A percentile compares a stretch with the other conserved stretches of the same genome.
phyloP scores from a whole-genome alignment of 108 stramenopile genomes.

The Discostella stelligeroides region DNA sequence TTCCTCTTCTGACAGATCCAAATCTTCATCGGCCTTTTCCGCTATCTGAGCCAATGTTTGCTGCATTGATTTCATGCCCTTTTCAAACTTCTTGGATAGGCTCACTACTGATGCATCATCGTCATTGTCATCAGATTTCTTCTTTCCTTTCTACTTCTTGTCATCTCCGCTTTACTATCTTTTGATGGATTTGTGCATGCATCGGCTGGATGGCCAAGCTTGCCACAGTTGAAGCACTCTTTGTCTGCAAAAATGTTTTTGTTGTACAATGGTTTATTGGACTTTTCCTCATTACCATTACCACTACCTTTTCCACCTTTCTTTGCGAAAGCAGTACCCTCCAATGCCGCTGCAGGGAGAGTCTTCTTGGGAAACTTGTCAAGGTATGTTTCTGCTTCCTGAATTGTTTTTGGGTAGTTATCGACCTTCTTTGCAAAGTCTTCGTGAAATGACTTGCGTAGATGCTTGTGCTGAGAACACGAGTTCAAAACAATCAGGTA shows the following conservation, averaged over 20 bases:
- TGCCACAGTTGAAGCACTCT: no score
- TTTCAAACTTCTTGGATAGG: neutral
- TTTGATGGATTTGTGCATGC: no score
- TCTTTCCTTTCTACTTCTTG: no score
- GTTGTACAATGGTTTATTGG: neutral
- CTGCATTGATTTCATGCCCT: conserved; percentile 1
- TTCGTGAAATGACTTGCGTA: no score
- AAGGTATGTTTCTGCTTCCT: no score
- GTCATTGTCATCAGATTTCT: conserved; percentile 1
- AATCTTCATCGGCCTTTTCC: neutral
- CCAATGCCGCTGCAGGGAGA: neutral
- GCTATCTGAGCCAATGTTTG: neutral
- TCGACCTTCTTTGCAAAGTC: no score
- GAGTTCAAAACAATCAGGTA: neutral
- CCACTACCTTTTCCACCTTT: conserved; percentile 11
- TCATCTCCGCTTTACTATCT: no score
- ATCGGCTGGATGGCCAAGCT: no score
- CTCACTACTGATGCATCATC: neutral
- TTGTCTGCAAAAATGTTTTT: conserved; percentile 4
- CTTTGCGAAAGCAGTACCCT: conserved; percentile 23
- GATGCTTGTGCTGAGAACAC: neutral
- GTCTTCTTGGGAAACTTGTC: no score
- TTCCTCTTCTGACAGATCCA: neutral
- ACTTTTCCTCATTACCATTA: conserved; percentile 3
- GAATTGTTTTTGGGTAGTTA: no score